Evolutionary conservation across 345 rosid species (phyloP), one percentile per base, ranked within the genome.

Genomic region (Acer negundo): DNA sequence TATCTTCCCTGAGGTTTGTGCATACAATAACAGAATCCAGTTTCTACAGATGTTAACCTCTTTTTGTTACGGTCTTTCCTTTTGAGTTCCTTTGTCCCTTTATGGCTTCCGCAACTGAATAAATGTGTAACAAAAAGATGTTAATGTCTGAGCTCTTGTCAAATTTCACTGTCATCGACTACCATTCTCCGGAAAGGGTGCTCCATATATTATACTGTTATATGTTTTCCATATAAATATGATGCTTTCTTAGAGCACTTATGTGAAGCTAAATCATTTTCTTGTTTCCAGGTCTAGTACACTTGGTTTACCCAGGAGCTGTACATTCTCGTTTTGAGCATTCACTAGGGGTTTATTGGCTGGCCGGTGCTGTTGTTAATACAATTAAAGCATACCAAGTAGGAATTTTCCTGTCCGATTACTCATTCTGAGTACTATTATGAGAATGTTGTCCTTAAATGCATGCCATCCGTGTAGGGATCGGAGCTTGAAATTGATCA

Each of bases 301-400:
- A 89, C 82, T 64, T 85, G 88, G 91, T 91, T 47, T 91, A 86
- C 76, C 95, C 95, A 28, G 95, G 95, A 67, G 95, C 93, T 42
- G 89, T 86, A 58, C 95, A 91, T 80, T 82, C 95, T 68, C 85
- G 93, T 42, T 91, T 89, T 75, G 95, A 91, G 66, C 92, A 91
- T 79, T 91, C 95, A 35, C 89, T 91, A 62, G 95, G 95, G 62
- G 95, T 91, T 70, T 87, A 84, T 80, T 79, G 89, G 85, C 84
- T 91, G n/a, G 92, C 95, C 38, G 87, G 90, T 72, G 79, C 79
- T 77, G 92, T 91, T 58, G 85, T 87, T 74, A 83, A 85, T 67
- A 78, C 72, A 24, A 51, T 82, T 35, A 73, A 75, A 70, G 84
- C 76, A 86, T 61, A 87, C 80, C 92, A 91, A 78, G 93, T 87